Conservation (phyloP, 208 protist species). For the Balamuthia mandrillaris region DNA sequence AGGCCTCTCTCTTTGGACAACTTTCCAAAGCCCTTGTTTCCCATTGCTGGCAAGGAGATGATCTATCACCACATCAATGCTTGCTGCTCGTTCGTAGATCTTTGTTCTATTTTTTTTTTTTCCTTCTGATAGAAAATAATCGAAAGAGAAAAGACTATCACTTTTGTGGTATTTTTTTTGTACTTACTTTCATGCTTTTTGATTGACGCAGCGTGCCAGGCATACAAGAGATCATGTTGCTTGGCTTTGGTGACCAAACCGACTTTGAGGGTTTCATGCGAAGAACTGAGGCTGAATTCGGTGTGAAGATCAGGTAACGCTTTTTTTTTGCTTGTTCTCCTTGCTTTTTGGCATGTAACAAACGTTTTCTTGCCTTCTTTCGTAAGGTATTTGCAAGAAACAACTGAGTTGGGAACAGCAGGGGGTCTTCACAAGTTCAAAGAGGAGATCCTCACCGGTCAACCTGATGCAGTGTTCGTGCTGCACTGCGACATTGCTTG, state of each 20-base stretch:
- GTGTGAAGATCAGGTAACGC: slow-evolving; percentile 40
- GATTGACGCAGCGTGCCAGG: no score
- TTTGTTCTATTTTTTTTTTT: not conserved
- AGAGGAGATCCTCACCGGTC: slow-evolving; percentile 38
- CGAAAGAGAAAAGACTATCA: no score
- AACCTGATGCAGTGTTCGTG: slow-evolving; percentile 57
- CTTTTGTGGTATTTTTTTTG: no score
- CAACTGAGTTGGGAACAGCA: slow-evolving; percentile 51
- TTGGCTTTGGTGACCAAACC: slow-evolving; percentile 58
- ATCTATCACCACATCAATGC: slow-evolving; percentile 60
- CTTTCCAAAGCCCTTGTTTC: slow-evolving; percentile 62
- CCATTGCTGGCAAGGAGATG: slow-evolving; percentile 62
- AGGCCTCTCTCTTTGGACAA: slow-evolving; percentile 59
- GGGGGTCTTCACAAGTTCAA: slow-evolving; percentile 56
- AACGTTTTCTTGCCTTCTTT: not conserved
- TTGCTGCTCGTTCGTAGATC: not conserved
- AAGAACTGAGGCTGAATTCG: slow-evolving; percentile 33
- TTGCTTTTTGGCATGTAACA: no score
- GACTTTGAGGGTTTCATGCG: slow-evolving; percentile 54
- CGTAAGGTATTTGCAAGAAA: slow-evolving; percentile 56
- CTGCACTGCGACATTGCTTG: slow-evolving; percentile 63
- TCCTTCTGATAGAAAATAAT: no score
- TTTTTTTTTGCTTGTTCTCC: not conserved
- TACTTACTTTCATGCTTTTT: no score
- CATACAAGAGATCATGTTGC: slow-evolving; percentile 56